Base-by-base conservation (phyloP, 1,139 yeast genomes). In the Kodamaea suecica region DNA sequence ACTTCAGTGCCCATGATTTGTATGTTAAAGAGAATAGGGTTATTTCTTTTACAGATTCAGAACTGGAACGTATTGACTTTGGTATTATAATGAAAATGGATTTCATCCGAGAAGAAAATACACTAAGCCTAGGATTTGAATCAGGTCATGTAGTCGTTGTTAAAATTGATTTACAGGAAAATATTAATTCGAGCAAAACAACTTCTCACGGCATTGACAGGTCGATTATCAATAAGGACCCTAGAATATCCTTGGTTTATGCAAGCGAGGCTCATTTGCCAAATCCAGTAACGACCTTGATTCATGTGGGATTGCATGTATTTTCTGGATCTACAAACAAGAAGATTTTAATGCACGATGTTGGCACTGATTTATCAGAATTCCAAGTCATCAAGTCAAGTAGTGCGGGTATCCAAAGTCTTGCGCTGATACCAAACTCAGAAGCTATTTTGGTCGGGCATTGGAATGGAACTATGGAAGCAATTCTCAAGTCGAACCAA, bases 21-120 rank as follows among this genome's bases (percentile, higher is more conserved):
- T 48, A 46, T 11, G 31, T 41, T 23, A 30, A 37, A 23, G 40
- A 42, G 23, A 33, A 36, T 7, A 41, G 41, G 1, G 33, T 46
- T 5, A 23, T 27, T 5, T 16, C 20, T 6, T 17, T 27, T 10
- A 10, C 20, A 6, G 12, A 27, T 8, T 29, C 36, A 10, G 34
- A 33, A 15, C 29, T 26, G 23, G 55, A 54, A 14, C 40, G 72
- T 29, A 63, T 57, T 17, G 64, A 70, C 23, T 65, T 68, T 39
- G 84, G 85, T 1, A 75, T 77, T 8, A 65, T 78, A 29, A 79
- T 79, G 85, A 68, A 58, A 39, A 42, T 70, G 26, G 41, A 61
- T 1, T 66, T 70, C 55, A 44, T 66, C 1, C 42, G 47, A n/a
- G 39, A 49, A 0, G 12, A 31, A 6, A 29, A 41, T n/a, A 16